phyloP scores from a whole-genome alignment of 1,284 basidiomycete genomes.

The Boletellus deceptivus region DNA sequence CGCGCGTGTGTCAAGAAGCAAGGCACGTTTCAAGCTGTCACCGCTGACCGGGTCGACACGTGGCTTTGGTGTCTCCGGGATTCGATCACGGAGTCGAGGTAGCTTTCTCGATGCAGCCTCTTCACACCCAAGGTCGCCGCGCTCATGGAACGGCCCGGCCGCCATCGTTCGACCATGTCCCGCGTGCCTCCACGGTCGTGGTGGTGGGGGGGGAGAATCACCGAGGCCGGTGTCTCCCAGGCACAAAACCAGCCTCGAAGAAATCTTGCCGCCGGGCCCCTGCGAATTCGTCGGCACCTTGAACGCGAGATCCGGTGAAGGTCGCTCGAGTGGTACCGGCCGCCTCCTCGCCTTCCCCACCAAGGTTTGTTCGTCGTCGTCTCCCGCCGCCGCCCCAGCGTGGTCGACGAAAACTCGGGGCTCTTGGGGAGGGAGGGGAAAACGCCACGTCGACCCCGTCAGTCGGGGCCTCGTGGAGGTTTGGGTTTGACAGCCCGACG shows the following conservation, averaged over 20 bases:
- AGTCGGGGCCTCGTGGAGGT: too few relatives aligned
- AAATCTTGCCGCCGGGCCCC: constrained; percentile 25
- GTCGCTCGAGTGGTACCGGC: constrained; percentile 45
- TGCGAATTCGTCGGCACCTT: constrained; percentile 25
- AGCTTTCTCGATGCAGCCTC: too few relatives aligned
- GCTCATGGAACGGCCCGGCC: too few relatives aligned
- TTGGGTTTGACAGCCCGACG: too few relatives aligned
- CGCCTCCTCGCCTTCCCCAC: constrained; percentile 39
- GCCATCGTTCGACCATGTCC: neutral
- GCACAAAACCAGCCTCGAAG: constrained; percentile 26
- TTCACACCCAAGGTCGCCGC: constrained; percentile 1
- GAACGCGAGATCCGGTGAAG: constrained; percentile 21
- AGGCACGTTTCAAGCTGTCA: too few relatives aligned
- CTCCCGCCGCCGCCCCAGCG: too few relatives aligned
- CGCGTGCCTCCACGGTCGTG: neutral
- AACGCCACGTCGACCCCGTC: constrained; percentile 40
- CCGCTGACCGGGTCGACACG: too few relatives aligned
- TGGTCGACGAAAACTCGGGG: constrained; percentile 1
- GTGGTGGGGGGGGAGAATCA: too few relatives aligned
- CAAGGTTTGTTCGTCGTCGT: constrained; percentile 8
- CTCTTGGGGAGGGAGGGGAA: constrained; percentile 21
- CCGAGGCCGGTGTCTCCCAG: neutral
- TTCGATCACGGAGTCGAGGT: too few relatives aligned
- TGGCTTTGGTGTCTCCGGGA: too few relatives aligned
- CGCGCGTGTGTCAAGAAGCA: too few relatives aligned